Percentiles rank a stretch among this genome's conserved stretches.
These are phyloP conservation scores for Arthromyces matolae DNA, from an alignment of 768 basidiomycete genomes.

Conservation along the genomic window DNA sequence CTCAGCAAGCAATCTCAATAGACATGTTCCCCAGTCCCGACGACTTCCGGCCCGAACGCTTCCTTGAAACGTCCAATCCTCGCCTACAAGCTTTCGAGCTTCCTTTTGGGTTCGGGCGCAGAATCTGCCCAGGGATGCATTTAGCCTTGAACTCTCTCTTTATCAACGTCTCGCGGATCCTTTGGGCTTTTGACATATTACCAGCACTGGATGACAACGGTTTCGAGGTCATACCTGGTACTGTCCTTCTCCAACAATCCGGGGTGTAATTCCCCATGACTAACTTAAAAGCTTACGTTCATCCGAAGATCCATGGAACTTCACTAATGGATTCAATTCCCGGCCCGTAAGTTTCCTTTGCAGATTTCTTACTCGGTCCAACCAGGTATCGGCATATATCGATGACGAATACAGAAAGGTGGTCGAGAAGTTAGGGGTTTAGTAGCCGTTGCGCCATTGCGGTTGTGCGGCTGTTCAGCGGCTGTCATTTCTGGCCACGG, in stretches of 20 bases:
- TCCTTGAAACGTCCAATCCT: slow-evolving; percentile 8
- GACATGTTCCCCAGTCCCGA: slow-evolving; percentile 10
- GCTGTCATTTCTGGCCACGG: too few relatives aligned
- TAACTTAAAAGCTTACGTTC: neutral
- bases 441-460: too few relatives aligned
- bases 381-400: too few relatives aligned
- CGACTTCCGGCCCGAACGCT: slow-evolving; percentile 22
- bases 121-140: slow-evolving; percentile 36
- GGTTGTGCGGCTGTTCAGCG: too few relatives aligned
- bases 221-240: slow-evolving; percentile 12
- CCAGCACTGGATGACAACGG: slow-evolving; percentile 13
- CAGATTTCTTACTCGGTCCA: slow-evolving; percentile 25
- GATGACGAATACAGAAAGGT: too few relatives aligned
- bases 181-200: slow-evolving; percentile 34
- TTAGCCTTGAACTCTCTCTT: slow-evolving; percentile 32
- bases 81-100: slow-evolving; percentile 13
- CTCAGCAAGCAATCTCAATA: too few relatives aligned
- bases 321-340: slow-evolving; percentile 35
- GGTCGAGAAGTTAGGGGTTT: too few relatives aligned
- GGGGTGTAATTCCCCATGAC: too few relatives aligned
- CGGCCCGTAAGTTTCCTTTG: slow-evolving; percentile 30
- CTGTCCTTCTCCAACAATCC: too few relatives aligned
- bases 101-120: slow-evolving; percentile 39
- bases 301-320: slow-evolving; percentile 24
- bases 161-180: slow-evolving; percentile 32